Evolutionary conservation across 352 stramenopile species (phyloP), one percentile per base, ranked within the genome.

Genomic region (Phytophthora chlamydospora): DNA sequence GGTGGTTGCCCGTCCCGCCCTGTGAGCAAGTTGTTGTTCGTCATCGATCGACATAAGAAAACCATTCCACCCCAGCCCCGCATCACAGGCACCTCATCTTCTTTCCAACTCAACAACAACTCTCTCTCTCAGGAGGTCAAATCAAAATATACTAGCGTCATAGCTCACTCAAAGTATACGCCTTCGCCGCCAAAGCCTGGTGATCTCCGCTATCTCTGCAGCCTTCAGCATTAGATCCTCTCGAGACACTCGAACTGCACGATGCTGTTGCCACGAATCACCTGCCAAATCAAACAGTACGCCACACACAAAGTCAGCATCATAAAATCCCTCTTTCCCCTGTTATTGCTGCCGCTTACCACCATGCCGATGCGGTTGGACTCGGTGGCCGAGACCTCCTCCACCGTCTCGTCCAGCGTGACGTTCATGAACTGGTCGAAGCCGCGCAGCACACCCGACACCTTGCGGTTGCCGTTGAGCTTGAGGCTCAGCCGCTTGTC

Each of bases 381-480:
- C 56, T 95, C 88, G 9, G 80, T 95, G 56, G 82, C 76, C 29
- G 86, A 93, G 19, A 93, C 85, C 70, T 98, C 92, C 60, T 97
- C 89, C 24, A 96, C 76, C 9, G 92, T 93, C 58, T 98, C 90
- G 55, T 99, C 95, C 42, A 99, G 69, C 35, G 98, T 97, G 27
- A 99, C 85, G 83, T 99, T 98, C 73, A 99, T 95, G 75, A 98
- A 99, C 71, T 97, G 93, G 76, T 99, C 96, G 68, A 98, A 99
- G 45, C 96, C 96, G 16, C 94, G 86, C 47, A 99, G 73, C 42
- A 95, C 88, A 29, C 96, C 96, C 35, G 90, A 87, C 14, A 99
- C 83, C 71, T 97, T 97, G 59, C 95, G 85, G 75, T 98, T 98
- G 39, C 91, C 95, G 69, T 98, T 98, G 46, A 99, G 83, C 63